Evolutionary conservation across 2,329 filamentous ascomycete species (phyloP).

Genomic region (Clonostachys chloroleuca): DNA sequence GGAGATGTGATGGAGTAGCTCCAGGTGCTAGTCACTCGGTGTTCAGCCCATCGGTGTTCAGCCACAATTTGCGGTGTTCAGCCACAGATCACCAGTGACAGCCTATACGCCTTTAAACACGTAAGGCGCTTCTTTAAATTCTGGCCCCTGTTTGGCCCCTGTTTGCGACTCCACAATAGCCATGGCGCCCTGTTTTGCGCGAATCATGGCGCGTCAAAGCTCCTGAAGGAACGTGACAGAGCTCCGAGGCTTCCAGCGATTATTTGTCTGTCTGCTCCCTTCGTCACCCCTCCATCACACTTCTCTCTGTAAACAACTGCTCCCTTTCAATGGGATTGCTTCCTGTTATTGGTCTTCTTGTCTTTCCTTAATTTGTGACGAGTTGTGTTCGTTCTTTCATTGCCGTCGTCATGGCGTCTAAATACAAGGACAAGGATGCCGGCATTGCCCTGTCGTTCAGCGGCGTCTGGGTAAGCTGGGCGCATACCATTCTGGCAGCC

Average conservation of each 20-base stretch:
- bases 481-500: constrained; percentile 82
- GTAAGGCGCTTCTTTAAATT: neutral
- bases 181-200: too few species aligned
- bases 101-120: neutral
- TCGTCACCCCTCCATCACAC: constrained; percentile 13
- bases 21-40: too few species aligned
- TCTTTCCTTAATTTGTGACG: too few species aligned
- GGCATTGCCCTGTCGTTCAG: constrained; percentile 63
- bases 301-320: too few species aligned
- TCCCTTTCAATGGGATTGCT: too few species aligned
- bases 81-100: neutral
- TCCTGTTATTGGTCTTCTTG: too few species aligned
- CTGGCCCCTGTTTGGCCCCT: too few species aligned
- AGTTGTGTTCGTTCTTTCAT: too few species aligned
- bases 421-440: constrained; percentile 62
- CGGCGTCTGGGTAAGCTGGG: constrained; percentile 86
- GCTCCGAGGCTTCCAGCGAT: neutral
- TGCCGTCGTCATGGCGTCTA: constrained; percentile 21
- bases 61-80: too few species aligned
- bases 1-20: constrained; percentile 1
- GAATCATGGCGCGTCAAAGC: neutral
- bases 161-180: too few species aligned
- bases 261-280: constrained; percentile 4
- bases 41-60: too few species aligned
- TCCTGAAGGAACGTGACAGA: neutral